Evolutionary conservation across 768 basidiomycete species (phyloP), one percentile per base, ranked within the genome.

Genomic region (Collybiopsis confluens): DNA sequence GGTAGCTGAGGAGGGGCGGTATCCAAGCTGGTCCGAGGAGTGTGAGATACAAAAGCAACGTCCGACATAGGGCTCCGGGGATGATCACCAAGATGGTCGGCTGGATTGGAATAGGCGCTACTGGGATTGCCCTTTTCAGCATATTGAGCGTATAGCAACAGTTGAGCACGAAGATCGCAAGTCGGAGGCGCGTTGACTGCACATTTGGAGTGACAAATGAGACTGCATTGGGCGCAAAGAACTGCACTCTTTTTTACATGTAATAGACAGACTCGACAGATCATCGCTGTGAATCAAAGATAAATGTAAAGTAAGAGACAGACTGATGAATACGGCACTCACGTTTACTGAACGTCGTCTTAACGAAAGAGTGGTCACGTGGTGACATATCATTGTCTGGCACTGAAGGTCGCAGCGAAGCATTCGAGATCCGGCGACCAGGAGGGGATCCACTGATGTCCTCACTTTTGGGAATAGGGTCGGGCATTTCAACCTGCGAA

Each of bases 291-390:
- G 49, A 45, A 54, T 45, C 30, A 45, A 48, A 47, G 54, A 30
- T 9, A 49, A 30, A n/a, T 15, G 54, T 18, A 27, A 8, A 40
- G 44, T n/a, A 23, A 30, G 16, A 44, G n/a, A 45, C 30, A n/a
- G 46, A 28, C 38, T 16, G 38, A 10, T 28, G 44, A 45, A 15
- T 40, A n/a, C n/a, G 13, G 56, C 40, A 74, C 90, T 66, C 65
- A 97, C 94, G 83, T 75, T 94, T 94, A 63, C 86, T 85, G 68
- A 98, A 97, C 8, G 88, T 88, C 3, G 92, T 95, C 73, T 91
- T 94, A 27, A 96, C 88, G 66, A 96, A 94, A 11, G 81, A 78
- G 62, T 97, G 95, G 35, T 86, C 79, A 44, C 82, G 79, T 18
- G 85, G 80, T 3, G 82, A 80, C 57, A 87, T 79, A 11, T 80